Conservation (phyloP, 768 basidiomycete species). For the Tulasnella calospora region DNA sequence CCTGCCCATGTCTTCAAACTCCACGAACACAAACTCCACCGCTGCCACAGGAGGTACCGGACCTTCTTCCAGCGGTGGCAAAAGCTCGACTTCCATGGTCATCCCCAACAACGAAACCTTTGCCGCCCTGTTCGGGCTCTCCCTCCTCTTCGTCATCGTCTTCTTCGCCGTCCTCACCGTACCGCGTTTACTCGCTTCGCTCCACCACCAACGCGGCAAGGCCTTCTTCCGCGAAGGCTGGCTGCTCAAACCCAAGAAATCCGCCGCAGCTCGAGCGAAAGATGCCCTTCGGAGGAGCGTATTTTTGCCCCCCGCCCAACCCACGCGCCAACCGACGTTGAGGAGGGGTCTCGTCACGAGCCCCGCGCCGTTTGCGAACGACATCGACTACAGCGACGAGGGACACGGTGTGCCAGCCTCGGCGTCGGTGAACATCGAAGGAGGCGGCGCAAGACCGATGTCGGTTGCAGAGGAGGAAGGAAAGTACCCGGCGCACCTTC, state of each 20-base stretch:
- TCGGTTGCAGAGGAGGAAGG: neutral
- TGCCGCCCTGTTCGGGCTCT: conserved; percentile 40
- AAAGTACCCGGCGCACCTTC: neutral
- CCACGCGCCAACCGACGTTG: neutral
- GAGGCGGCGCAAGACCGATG: neutral
- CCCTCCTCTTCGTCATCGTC: conserved; percentile 43
- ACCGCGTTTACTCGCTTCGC: conserved; percentile 28
- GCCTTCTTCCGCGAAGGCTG: conserved; percentile 26
- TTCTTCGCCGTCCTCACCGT: conserved; percentile 44
- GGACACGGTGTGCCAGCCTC: neutral
- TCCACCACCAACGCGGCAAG: conserved; percentile 38
- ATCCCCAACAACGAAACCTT: conserved; percentile 48
- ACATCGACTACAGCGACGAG: conserved; percentile 28
- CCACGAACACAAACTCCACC: neutral
- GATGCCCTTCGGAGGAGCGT: neutral
- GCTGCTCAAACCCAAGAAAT: conserved; percentile 9
- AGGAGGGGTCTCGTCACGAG: neutral
- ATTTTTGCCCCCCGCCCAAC: neutral
- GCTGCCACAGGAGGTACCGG: neutral
- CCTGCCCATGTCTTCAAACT: neutral
- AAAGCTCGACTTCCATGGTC: neutral
- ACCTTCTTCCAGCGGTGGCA: neutral
- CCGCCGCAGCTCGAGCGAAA: neutral
- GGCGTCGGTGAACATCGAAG: too few relatives aligned
- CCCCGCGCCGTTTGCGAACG: neutral